Evolutionary conservation across 2,329 filamentous ascomycete species (phyloP), one percentile per base, ranked within the genome.

Genomic region (Fusarium tupiense): DNA sequence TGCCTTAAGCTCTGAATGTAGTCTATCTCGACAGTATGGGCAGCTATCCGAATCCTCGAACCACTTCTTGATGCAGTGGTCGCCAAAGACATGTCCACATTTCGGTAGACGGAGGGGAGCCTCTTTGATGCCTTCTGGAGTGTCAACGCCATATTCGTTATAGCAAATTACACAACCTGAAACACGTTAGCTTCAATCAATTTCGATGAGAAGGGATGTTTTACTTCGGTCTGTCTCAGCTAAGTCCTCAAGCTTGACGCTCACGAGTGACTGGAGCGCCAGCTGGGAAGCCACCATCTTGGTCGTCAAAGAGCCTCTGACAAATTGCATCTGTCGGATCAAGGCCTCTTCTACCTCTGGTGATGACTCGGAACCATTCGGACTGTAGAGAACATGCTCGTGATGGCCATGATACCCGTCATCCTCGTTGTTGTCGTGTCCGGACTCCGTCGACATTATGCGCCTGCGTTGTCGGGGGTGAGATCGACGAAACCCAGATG

Each of bases 1-100:
- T 52, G 73, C 70, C 62, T 79, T 82, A 13, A 78, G 76, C 66
- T 90, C 87, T 5, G 88, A 88, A 6, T 85, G 88, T 31, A 92
- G 83, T 75, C 90, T 90, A 71, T 90, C 86, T 33, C 90, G 87
- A 79, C 90, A 92, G 76, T 91, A 91, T 1, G 90, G 90, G 73
- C 90, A 92, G 62, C 85, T 90, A 73, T 90, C 87, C 4, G 88
- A 88, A 52, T 91, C 88, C 60, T 89, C 85, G 47, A 92, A 86
- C 90, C 90, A 92, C 73, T 89, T 91, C 78, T 88, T 90, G 72
- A 92, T 90, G 79, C 90, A 92, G 73, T 88, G 85, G 64, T 91
- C 86, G 24, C 90, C 90, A 78, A 92, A 92, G 12, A 92, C 80
- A 74, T 92, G 90, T 73, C 88, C 89, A 83, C 90, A 92, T 73